Percentiles rank a stretch among this genome's conserved stretches.
phyloP scores from a whole-genome alignment of 2,329 filamentous ascomycete species.

The Fusarium sublunatum region DNA sequence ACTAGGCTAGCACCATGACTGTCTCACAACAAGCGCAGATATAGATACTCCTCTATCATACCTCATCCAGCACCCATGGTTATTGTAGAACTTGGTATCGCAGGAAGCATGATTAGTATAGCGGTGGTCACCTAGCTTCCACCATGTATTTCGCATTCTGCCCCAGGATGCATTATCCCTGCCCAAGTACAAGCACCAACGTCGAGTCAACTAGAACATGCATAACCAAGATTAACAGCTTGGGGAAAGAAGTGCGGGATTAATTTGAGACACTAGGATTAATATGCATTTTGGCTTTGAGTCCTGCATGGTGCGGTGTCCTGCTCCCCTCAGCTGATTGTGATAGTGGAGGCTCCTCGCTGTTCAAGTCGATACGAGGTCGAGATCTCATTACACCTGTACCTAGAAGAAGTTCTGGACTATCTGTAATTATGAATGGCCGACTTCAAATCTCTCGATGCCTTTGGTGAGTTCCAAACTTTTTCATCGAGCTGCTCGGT shows the following conservation, averaged over 20 bases:
- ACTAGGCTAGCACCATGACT: no score
- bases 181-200: background rate
- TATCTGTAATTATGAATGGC: no score
- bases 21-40: no score
- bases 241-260: background rate
- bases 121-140: background rate
- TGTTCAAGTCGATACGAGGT: no score
- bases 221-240: background rate
- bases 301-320: background rate
- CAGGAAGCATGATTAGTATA: background rate
- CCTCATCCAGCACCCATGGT: background rate
- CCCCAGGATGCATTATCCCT: background rate
- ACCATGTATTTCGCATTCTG: background rate
- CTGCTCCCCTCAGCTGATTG: background rate
- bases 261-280: background rate
- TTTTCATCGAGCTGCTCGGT: conserved; percentile 1
- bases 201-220: background rate
- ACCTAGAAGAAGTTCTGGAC: no score
- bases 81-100: background rate
- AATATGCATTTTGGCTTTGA: background rate
- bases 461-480: background rate
- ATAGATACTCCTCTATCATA: no score
- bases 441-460: background rate
- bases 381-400: background rate
- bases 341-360: background rate